phyloP scores from a whole-genome alignment of 2,329 filamentous ascomycete species.

The Hymenoscyphus fructigenus region DNA sequence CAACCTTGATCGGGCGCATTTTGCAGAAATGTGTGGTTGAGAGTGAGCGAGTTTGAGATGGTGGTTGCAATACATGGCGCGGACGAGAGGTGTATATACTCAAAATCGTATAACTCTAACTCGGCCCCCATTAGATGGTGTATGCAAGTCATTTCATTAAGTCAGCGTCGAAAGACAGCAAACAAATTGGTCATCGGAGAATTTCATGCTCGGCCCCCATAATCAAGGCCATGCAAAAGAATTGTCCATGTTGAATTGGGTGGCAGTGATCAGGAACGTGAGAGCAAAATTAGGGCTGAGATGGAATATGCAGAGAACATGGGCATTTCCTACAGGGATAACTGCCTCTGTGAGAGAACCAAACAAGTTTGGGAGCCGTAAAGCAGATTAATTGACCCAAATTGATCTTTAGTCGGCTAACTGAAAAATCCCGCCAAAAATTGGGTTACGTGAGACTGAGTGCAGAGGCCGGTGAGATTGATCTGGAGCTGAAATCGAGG shows the following conservation, averaged over 20 bases:
- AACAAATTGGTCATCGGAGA: constrained; percentile 6
- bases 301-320: background rate
- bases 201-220: constrained; percentile 3
- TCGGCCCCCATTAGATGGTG: constrained; percentile 2
- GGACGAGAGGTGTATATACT: background rate
- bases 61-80: background rate
- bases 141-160: background rate
- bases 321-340: background rate
- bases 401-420: background rate
- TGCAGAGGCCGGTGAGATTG: background rate
- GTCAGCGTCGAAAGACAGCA: background rate
- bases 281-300: constrained; percentile 3
- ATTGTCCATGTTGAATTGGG: background rate
- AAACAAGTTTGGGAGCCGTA: background rate
- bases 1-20: constrained; percentile 9
- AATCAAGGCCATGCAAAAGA: constrained; percentile 1
- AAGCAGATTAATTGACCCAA: background rate
- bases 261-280: background rate
- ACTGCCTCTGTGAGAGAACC: background rate
- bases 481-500: background rate
- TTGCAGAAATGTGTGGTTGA: background rate
- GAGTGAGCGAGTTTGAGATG: background rate
- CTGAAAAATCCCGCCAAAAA: background rate
- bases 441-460: background rate
- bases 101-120: background rate